Evolutionary conservation across 2,329 filamentous ascomycete genomes (phyloP), one percentile per base, ranked within the genome.

Genomic region (Cylindrodendrum hubeiense): DNA sequence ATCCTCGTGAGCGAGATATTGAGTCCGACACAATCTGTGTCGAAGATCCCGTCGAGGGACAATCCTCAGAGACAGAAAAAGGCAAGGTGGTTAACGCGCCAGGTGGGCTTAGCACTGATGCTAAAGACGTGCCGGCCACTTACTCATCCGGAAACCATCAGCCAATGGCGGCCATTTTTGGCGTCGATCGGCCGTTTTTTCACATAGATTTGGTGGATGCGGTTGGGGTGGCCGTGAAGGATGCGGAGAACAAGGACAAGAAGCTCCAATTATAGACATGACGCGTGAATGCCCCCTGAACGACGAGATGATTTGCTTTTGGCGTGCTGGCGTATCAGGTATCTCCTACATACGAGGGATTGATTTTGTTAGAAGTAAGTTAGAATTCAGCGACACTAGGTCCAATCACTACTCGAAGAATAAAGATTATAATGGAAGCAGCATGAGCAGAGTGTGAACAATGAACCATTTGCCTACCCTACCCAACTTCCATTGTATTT

Each of bases 201-300:
- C 84, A 85, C 63, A 57, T 82, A 9, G 82, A 85, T 67, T 69
- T 85, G n/a, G 71, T 78, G n/a, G 80, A 79, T 30, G 82, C 82
- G 2, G 75, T 84, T 4, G 78, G 81, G 50, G 74, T 74, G 13
- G 76, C 78, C 0, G 74, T 79, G 12, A 55, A 68, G 17, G 74
- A 76, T 59, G 75, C 74, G 2, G 60, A 57, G 17, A 66, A 61
- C 17, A 76, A 71, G 44, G 75, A 77, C 30, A 33, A 61, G 10
- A 67, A 47, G 10, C 34, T 30, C 9, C 28, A 33, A 17, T 10
- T 2, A 4, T 39, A n/a, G 5, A 26, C 28, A 53, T 56, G 19
- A 7, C 15, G 13, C 10, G 7, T 17, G 28, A 22, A 59, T n/a
- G 7, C 5, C 13, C 26, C 2, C 43, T 47, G 24, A 34, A 66